phyloP scores from a whole-genome alignment of 805 yeast species.

The Myxozyma kluyveri region DNA sequence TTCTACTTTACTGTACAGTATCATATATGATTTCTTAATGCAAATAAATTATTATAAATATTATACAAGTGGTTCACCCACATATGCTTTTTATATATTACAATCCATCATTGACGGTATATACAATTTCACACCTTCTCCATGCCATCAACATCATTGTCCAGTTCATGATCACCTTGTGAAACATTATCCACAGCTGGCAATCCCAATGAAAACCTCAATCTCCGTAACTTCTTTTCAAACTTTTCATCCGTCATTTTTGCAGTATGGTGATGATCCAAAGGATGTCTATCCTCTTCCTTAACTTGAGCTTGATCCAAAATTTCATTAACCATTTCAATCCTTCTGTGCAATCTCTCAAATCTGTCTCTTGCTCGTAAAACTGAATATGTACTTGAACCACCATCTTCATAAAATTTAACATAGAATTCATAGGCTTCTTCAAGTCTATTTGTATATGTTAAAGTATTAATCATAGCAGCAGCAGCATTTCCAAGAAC shows the following conservation, averaged over 20 bases:
- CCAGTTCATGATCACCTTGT: too few relatives aligned
- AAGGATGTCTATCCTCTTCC: background rate
- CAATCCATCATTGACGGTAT: too few relatives aligned
- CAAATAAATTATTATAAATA: too few relatives aligned
- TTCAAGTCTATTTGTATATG: background rate
- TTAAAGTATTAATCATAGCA: slow-evolving; percentile 7
- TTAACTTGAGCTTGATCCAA: background rate
- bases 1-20: too few relatives aligned
- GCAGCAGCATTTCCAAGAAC: slow-evolving; percentile 7
- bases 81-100: too few relatives aligned
- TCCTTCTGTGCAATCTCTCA: slow-evolving; percentile 1
- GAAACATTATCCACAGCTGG: too few relatives aligned
- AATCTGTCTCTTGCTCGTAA: background rate
- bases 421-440: slow-evolving; percentile 9
- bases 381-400: slow-evolving; percentile 7
- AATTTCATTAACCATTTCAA: background rate
- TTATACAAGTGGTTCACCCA: too few relatives aligned
- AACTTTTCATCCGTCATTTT: background rate
- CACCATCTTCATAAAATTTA: slow-evolving; percentile 1
- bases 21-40: too few relatives aligned
- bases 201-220: too few relatives aligned
- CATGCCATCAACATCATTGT: too few relatives aligned
- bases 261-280: background rate
- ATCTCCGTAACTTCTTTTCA: background rate
- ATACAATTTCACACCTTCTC: too few relatives aligned